Conservation (phyloP, 192 early-diverging fungal species). For the Coemansia sp. region DNA sequence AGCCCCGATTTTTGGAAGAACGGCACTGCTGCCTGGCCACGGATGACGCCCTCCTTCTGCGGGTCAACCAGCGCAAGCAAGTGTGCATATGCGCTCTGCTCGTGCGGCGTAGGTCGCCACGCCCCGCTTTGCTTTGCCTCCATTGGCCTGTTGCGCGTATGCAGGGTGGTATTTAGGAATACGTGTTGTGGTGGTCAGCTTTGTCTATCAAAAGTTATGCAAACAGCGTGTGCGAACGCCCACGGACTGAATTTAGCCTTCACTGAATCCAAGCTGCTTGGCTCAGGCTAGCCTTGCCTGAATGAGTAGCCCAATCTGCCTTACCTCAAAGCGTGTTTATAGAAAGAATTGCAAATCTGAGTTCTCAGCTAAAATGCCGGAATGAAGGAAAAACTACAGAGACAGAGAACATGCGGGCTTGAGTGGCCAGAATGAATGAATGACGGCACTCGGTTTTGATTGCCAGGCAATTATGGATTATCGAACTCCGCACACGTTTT, state of each 20-base stretch:
- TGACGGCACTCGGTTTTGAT: neutral
- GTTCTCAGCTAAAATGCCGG: neutral
- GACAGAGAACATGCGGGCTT: neutral
- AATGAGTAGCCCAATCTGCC: neutral
- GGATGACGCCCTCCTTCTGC: slow-evolving; percentile 62
- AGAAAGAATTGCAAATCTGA: neutral
- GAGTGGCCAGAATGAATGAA: too few species aligned
- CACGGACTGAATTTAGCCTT: neutral
- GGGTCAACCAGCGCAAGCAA: slow-evolving; percentile 63
- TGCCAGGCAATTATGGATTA: neutral
- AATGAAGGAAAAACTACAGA: neutral
- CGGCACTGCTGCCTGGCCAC: slow-evolving; percentile 65
- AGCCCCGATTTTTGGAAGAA: slow-evolving; percentile 76
- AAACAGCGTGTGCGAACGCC: neutral
- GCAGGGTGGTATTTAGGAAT: neutral
- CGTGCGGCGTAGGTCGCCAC: slow-evolving; percentile 59
- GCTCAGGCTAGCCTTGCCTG: neutral
- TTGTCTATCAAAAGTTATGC: neutral
- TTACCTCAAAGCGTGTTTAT: neutral
- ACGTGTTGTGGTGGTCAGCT: too few species aligned
- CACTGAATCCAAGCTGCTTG: neutral
- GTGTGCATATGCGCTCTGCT: slow-evolving; percentile 60
- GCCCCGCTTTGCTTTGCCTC: slow-evolving; percentile 17
- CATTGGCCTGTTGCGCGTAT: slow-evolving; percentile 9
- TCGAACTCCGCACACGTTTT: neutral